Evolutionary conservation across 2,329 filamentous ascomycete genomes (phyloP).

Genomic region (Pyrenophora graminea): DNA sequence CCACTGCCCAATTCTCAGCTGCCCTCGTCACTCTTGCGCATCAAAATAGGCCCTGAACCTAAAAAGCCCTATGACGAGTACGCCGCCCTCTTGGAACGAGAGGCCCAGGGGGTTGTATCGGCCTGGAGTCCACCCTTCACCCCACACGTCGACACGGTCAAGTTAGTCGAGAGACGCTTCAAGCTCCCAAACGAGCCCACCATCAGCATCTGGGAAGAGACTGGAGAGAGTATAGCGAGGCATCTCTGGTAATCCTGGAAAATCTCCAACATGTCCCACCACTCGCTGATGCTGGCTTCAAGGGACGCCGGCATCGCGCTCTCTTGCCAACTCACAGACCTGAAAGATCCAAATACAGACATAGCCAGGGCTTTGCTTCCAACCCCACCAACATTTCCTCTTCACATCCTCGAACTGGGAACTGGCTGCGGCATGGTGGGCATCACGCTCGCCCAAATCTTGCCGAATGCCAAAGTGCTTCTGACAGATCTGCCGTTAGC

Average conservation of each 20-base stretch:
- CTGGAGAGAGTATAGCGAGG: conserved; percentile 71
- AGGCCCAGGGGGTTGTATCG: conserved; percentile 57
- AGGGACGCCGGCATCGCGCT: conserved; percentile 65
- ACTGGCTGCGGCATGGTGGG: conserved; percentile 70
- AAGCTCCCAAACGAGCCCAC: conserved; percentile 45
- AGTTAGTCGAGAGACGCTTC: conserved; percentile 61
- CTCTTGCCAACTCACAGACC: conserved; percentile 56
- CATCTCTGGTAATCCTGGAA: conserved; percentile 65
- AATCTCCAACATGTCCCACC: neutral
- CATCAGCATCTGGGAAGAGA: conserved; percentile 68
- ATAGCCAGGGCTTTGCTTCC: conserved; percentile 7
- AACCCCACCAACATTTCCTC: conserved; percentile 8
- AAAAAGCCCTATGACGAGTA: conserved; percentile 35
- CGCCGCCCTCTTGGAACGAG: conserved; percentile 27
- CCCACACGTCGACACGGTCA: conserved; percentile 50
- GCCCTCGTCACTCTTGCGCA: conserved; percentile 42
- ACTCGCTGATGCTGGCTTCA: conserved; percentile 2
- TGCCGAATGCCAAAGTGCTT: conserved; percentile 57
- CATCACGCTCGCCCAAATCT: conserved; percentile 62
- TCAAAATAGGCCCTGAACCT: conserved; percentile 48
- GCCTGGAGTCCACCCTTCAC: conserved; percentile 59
- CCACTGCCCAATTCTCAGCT: conserved; percentile 47
- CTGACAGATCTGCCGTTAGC: conserved; percentile 71
- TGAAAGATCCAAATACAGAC: conserved; percentile 33
- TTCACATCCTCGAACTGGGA: conserved; percentile 65